These are phyloP conservation scores for Combretum micranthum DNA, from an alignment of 345 rosid genomes.

Conservation along the genomic window DNA sequence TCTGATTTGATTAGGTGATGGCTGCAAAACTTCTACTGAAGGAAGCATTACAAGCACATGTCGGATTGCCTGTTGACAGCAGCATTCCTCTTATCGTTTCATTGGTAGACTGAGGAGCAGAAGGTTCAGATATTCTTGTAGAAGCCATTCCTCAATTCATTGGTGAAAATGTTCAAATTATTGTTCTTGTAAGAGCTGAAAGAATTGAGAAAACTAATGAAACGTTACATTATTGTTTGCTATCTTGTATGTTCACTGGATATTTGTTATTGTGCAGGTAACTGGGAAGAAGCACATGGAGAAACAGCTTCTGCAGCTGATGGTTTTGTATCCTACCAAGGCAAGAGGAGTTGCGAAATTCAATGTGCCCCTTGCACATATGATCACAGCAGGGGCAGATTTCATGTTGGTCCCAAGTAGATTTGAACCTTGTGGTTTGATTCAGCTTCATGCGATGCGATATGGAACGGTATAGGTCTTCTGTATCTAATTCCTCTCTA, in stretches of 20 bases:
- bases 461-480: slow-evolving; percentile 66
- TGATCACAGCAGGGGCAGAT: slow-evolving; percentile 88
- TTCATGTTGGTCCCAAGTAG: slow-evolving; percentile 79
- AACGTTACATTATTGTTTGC: no score
- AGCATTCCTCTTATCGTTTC: slow-evolving; percentile 76
- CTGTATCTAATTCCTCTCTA: not conserved
- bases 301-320: slow-evolving; percentile 55
- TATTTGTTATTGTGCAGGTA: slow-evolving; percentile 44
- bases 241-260: no score
- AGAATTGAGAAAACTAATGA: no score
- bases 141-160: slow-evolving; percentile 62
- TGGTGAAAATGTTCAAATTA: slow-evolving; percentile 58
- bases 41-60: slow-evolving; percentile 88
- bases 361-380: slow-evolving; percentile 75
- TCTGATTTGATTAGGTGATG: slow-evolving; percentile 32
- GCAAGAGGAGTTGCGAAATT: slow-evolving; percentile 76
- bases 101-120: slow-evolving; percentile 95
- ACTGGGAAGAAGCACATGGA: slow-evolving; percentile 87
- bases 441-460: slow-evolving; percentile 94
- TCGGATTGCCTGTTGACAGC: slow-evolving; percentile 76
- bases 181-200: slow-evolving; percentile 55
- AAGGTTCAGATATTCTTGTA: slow-evolving; percentile 88
- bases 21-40: slow-evolving; percentile 78
- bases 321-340: slow-evolving; percentile 54
- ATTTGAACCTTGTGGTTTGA: slow-evolving; percentile 98